These are phyloP conservation scores for Leccinum barrowsii DNA, from an alignment of 768 basidiomycete species.

Conservation along the genomic window DNA sequence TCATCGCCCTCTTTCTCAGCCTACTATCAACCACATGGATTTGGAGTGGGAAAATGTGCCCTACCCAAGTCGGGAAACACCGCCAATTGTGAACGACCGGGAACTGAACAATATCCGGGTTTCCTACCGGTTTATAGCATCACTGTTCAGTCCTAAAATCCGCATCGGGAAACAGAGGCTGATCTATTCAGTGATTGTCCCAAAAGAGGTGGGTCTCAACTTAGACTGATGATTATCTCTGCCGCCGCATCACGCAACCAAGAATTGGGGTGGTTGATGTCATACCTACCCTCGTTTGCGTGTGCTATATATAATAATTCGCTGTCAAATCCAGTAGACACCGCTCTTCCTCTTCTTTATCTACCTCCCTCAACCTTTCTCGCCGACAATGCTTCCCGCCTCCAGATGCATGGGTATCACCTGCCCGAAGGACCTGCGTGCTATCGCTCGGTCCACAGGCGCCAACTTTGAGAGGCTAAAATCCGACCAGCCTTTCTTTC, in stretches of 20 bases:
- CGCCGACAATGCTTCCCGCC: slow-evolving; percentile 12
- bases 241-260: background rate
- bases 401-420: slow-evolving; percentile 40
- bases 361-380: background rate
- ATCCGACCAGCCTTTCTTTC: slow-evolving; percentile 29
- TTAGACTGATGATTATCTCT: background rate
- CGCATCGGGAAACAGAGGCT: background rate
- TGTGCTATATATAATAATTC: background rate
- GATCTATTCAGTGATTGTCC: background rate
- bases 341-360: background rate
- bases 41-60: slow-evolving; percentile 5
- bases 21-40: background rate
- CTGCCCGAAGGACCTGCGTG: slow-evolving; percentile 35
- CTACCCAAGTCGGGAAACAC: background rate
- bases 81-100: background rate
- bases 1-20: background rate
- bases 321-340: slow-evolving; percentile 4
- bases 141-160: background rate
- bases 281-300: slow-evolving; percentile 5
- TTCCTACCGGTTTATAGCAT: background rate
- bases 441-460: slow-evolving; percentile 36
- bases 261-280: slow-evolving; percentile 19
- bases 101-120: background rate
- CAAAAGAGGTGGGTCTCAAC: slow-evolving; percentile 1
- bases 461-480: slow-evolving; percentile 28